These are phyloP conservation scores for Berberis vulgaris DNA, from an alignment of 164 flowering plant species.

Conservation along the genomic window DNA sequence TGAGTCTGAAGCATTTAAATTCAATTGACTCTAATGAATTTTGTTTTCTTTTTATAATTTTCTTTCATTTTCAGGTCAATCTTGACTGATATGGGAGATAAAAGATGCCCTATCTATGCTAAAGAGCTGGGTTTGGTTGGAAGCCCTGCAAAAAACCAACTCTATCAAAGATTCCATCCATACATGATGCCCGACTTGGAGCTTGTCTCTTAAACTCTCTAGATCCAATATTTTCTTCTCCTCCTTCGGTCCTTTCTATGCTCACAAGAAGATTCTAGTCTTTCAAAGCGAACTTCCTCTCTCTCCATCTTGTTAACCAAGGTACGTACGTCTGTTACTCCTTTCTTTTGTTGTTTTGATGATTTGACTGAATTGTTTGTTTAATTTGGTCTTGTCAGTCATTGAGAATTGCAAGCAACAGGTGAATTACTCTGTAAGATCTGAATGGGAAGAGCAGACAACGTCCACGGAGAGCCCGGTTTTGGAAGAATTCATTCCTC, in stretches of 20 bases:
- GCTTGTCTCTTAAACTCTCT: background rate
- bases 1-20: too few relatives aligned
- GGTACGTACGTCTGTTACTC: conserved; percentile 20
- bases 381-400: conserved; percentile 23
- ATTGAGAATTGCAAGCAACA: conserved; percentile 56
- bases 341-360: background rate
- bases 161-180: conserved; percentile 39
- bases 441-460: conserved; percentile 40
- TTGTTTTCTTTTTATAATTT: too few relatives aligned
- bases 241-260: background rate
- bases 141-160: too few relatives aligned
- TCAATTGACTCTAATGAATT: too few relatives aligned
- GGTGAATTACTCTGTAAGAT: conserved; percentile 29
- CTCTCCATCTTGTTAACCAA: conserved; percentile 60
- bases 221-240: background rate
- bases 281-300: conserved; percentile 78
- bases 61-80: too few relatives aligned
- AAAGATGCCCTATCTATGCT: too few relatives aligned
- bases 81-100: too few relatives aligned
- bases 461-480: conserved; percentile 49
- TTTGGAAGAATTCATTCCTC: conserved; percentile 63
- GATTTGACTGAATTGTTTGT: too few relatives aligned
- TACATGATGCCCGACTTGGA: conserved; percentile 94
- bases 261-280: conserved; percentile 53
- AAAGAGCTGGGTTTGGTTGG: too few relatives aligned